Percentiles rank a stretch among this genome's conserved stretches.
Conservation (phyloP, 129 eudicot species). For the Pseudognaphalium luteoalbum region DNA sequence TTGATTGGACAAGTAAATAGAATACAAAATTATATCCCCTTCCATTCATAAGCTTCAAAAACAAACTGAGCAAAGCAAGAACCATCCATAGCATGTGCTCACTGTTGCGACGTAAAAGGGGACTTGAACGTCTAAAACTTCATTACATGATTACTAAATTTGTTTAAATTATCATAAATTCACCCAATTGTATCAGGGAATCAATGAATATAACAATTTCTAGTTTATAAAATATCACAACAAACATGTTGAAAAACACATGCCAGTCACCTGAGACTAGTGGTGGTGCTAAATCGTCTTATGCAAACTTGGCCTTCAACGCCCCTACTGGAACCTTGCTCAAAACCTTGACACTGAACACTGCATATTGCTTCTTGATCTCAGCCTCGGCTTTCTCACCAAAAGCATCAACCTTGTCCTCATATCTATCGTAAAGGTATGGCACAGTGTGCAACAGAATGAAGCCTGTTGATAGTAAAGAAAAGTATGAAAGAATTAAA, state of each 20-base stretch:
- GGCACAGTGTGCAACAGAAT: constrained; percentile 81
- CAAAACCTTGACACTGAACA: constrained; percentile 67
- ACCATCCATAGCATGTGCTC: not conserved
- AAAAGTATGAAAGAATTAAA: not conserved
- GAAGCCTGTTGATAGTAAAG: constrained; percentile 37
- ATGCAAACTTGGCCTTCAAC: constrained; percentile 51
- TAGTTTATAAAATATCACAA: constrained; percentile 40
- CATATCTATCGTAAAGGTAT: constrained; percentile 69
- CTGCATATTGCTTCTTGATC: constrained; percentile 82
- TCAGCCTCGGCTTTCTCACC: constrained; percentile 78
- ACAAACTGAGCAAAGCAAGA: not conserved
- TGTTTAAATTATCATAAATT: constrained; percentile 25
- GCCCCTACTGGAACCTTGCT: constrained; percentile 79
- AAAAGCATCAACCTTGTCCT: constrained; percentile 74
- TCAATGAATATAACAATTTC: constrained; percentile 15
- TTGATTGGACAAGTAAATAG: not conserved
- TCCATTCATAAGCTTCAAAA: constrained; percentile 24
- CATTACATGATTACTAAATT: constrained; percentile 30
- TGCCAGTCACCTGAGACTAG: constrained; percentile 13
- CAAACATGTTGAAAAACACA: constrained; percentile 32
- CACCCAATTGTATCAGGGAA: constrained; percentile 21
- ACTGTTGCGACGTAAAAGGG: constrained; percentile 16
- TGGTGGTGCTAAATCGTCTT: constrained; percentile 11
- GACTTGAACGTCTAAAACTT: constrained; percentile 29
- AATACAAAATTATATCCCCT: constrained; percentile 39